Evolutionary conservation across 1,284 basidiomycete species (phyloP), one percentile per base, ranked within the genome.

Genomic region (Leccinum huronense): DNA sequence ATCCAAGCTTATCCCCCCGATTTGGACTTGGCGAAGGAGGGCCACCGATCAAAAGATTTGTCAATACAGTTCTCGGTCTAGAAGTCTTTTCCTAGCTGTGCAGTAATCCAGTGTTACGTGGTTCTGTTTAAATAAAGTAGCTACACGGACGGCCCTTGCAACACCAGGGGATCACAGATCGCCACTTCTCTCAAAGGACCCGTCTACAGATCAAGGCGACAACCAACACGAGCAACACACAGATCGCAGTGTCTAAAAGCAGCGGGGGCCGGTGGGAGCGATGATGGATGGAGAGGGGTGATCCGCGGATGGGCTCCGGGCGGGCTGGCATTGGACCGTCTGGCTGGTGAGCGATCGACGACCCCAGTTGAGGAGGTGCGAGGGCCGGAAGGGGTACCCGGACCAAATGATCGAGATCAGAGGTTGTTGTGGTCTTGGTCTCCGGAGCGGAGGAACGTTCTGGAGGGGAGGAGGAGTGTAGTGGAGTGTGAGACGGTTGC

Each of bases 191-290:
- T 81, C 76, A 88, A 66, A 86, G 76, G 66, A 89, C 75, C 70
- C 87, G 80, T 64, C 86, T 81, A 69, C 82, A 87, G 55, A 90
- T 77, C 58, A 91, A 80, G 34, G 83, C 85, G 69, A 87, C 82
- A 59, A 86, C 80, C 58, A 90, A 74, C 9, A 87, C 85, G 14
- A 91, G 76, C 36, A 90, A 77, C 57, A 90, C 79, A 73, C 87
- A 86, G 64, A 91, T 91, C 33, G 84, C 84, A 7, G 83, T 84
- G 73, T 91, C 89, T 30, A 91, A 77, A 31, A 88, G 71, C 38
- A 89, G 70, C n/a, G 86, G 86, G n/a, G 88, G 82, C 60, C 81
- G 80, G 40, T 61, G 67, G 36, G 72, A 66, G 56, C 67, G 67
- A 66, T 59, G 64, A 33, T 59, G 66, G 45, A 38, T 23, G 56